phyloP scores from a whole-genome alignment of 495 filamentous ascomycete genomes.

The Aspergillus incahuasiensis region DNA sequence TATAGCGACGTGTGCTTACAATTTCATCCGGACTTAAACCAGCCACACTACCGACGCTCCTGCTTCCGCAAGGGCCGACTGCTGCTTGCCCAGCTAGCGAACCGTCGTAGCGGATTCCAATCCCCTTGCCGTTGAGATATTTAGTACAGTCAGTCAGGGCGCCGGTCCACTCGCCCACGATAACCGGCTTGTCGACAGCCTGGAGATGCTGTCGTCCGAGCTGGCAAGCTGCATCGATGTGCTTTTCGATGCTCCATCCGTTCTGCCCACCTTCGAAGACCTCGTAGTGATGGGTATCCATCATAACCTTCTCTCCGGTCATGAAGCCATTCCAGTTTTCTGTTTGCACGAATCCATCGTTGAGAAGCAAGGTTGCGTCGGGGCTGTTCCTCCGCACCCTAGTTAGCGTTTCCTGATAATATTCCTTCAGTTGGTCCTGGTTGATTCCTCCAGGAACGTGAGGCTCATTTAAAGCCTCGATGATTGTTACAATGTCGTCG shows the following conservation, averaged over 20 bases:
- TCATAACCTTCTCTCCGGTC: conserved; percentile 57
- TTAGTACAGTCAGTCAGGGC: conserved; percentile 72
- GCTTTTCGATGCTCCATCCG: conserved; percentile 39
- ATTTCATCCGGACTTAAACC: conserved; percentile 49
- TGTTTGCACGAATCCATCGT: conserved; percentile 63
- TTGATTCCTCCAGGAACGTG: conserved; percentile 51
- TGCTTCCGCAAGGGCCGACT: conserved; percentile 57
- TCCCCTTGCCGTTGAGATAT: conserved; percentile 64
- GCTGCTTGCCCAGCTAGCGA: conserved; percentile 41
- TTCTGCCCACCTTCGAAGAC: conserved; percentile 61
- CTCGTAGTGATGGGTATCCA: conserved; percentile 67
- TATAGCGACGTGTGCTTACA: conserved; percentile 54
- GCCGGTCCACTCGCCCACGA: conserved; percentile 68
- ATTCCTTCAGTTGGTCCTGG: conserved; percentile 50
- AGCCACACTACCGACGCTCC: conserved; percentile 52
- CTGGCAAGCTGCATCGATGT: conserved; percentile 49
- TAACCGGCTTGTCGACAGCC: conserved; percentile 61
- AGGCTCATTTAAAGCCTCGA: conserved; percentile 73
- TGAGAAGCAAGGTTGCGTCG: conserved; percentile 56
- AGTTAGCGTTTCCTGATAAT: conserved; percentile 60
- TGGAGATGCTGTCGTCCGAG: conserved; percentile 44
- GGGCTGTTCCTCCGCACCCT: conserved; percentile 46
- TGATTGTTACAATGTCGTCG: conserved; percentile 61
- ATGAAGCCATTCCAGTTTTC: conserved; percentile 71
- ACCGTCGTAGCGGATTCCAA: conserved; percentile 68